phyloP scores from a whole-genome alignment of 345 rosid species.

The Sapria himalayana region DNA sequence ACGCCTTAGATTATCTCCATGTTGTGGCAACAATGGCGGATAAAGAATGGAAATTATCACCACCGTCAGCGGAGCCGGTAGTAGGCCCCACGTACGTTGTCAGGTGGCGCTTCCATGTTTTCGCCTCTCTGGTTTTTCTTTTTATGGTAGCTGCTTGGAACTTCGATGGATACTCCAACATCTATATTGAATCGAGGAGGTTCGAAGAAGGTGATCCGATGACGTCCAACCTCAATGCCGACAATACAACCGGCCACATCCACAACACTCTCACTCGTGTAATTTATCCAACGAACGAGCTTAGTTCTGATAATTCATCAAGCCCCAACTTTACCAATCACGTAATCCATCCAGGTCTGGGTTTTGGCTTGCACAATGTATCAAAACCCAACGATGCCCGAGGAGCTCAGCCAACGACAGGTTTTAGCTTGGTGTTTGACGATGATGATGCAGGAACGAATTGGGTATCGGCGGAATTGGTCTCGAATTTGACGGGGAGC shows the following conservation, averaged over 20 bases:
- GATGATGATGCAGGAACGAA: conserved; percentile 2
- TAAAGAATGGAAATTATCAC: too few species aligned
- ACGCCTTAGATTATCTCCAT: too few species aligned
- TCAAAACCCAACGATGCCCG: too few species aligned
- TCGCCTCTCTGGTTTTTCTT: conserved; percentile 37
- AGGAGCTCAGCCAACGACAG: too few species aligned
- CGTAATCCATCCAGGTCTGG: too few species aligned
- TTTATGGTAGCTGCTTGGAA: conserved; percentile 50
- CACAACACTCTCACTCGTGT: not conserved
- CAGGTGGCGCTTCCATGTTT: conserved; percentile 55
- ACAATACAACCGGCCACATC: not conserved
- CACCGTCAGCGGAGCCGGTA: too few species aligned
- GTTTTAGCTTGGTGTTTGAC: conserved; percentile 4
- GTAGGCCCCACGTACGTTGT: too few species aligned
- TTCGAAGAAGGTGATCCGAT: conserved; percentile 13
- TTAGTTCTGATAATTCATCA: not conserved
- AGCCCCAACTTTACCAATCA: conserved; percentile 5
- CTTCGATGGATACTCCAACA: conserved; percentile 37
- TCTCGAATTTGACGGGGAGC: conserved; percentile 24
- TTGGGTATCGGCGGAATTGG: conserved; percentile 39
- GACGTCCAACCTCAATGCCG: not conserved
- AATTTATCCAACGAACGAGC: not conserved
- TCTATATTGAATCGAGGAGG: conserved; percentile 41
- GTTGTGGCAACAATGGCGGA: too few species aligned
- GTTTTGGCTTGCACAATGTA: too few species aligned